A percentile compares a stretch with the other conserved stretches of the same genome.
Evolutionary conservation across 148 eudicot genomes (phyloP).

Genomic region (Gaultheria prostrata): DNA sequence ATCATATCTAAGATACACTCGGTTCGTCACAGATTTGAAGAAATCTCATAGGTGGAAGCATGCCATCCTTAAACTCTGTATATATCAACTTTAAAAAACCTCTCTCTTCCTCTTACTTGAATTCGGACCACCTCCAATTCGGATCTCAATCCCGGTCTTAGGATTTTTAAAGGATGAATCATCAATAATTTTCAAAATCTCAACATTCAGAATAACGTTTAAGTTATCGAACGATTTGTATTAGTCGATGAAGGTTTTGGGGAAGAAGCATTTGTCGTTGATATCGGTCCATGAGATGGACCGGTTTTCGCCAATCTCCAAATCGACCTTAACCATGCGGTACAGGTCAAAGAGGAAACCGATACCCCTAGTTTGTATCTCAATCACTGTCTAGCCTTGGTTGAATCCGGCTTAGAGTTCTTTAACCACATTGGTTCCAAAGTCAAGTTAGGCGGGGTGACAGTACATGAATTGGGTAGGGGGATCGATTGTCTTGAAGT

Average conservation of each 20-base stretch:
- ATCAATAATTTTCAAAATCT: neutral
- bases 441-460: conserved; percentile 38
- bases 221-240: neutral
- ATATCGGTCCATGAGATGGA: conserved; percentile 67
- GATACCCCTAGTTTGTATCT: neutral
- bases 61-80: too few relatives aligned
- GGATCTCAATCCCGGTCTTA: conserved; percentile 33
- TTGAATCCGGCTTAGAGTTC: conserved; percentile 32
- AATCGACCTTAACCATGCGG: conserved; percentile 19
- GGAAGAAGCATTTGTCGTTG: conserved; percentile 41
- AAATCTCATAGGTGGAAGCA: too few relatives aligned
- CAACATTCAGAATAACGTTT: neutral
- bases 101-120: conserved; percentile 22
- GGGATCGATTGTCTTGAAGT: conserved; percentile 37
- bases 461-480: conserved; percentile 44
- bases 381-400: conserved; percentile 27
- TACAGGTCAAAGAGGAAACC: conserved; percentile 6
- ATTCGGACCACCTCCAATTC: neutral
- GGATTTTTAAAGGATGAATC: neutral
- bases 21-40: too few relatives aligned
- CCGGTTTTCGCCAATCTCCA: conserved; percentile 26
- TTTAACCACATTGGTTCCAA: conserved; percentile 20
- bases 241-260: conserved; percentile 37
- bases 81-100: neutral
- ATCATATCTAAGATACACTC: too few relatives aligned